Conservation (phyloP, 257 asterid species). For the Primulina tabacum region DNA sequence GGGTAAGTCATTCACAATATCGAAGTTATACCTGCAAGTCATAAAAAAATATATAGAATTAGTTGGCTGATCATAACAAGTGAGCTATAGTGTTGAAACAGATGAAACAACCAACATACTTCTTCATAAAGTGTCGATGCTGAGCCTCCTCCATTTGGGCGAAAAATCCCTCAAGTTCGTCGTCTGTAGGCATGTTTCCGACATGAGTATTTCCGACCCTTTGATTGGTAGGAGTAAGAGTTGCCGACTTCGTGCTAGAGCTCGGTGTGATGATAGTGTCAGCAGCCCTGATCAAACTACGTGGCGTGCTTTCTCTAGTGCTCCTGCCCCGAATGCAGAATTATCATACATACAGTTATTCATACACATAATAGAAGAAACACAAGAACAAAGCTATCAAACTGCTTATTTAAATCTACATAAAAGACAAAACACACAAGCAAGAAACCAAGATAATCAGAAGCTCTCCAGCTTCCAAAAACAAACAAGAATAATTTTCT, state of each 20-base stretch:
- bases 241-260: slow-evolving; percentile 38
- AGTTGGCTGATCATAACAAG: not conserved
- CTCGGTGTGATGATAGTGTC: slow-evolving; percentile 29
- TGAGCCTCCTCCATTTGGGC: slow-evolving; percentile 44
- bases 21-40: slow-evolving; percentile 57
- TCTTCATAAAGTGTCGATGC: slow-evolving; percentile 48
- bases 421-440: too few species aligned
- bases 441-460: too few species aligned
- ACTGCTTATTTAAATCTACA: too few species aligned
- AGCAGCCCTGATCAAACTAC: slow-evolving; percentile 38
- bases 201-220: slow-evolving; percentile 28
- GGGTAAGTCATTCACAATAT: slow-evolving; percentile 46
- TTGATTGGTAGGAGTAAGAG: slow-evolving; percentile 21
- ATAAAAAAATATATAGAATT: not conserved
- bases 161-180: slow-evolving; percentile 67
- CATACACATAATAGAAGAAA: not conserved
- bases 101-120: slow-evolving; percentile 33
- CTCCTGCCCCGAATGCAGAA: slow-evolving; percentile 34
- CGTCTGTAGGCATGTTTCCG: slow-evolving; percentile 32
- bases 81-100: not conserved
- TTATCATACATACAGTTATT: not conserved
- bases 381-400: not conserved
- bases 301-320: slow-evolving; percentile 54
- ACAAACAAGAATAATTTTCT: too few species aligned
- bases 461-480: too few species aligned